Percentiles rank a stretch among this genome's conserved stretches.
phyloP scores from a whole-genome alignment of 345 rosid species.

The Aquilaria malaccensis region DNA sequence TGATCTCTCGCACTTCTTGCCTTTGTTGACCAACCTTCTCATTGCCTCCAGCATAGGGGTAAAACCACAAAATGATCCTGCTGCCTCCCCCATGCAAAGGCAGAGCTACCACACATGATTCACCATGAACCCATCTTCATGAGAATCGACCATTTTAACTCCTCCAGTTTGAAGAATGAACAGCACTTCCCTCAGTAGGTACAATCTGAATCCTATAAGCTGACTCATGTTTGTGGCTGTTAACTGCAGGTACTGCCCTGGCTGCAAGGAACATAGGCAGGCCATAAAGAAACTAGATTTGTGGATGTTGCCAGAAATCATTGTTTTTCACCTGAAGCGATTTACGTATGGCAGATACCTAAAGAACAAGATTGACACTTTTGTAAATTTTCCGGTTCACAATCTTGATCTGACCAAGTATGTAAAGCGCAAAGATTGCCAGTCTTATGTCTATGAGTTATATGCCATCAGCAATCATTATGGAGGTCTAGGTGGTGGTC shows the following conservation, averaged over 20 bases:
- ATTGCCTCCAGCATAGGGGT: too few relatives aligned
- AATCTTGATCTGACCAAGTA: constrained; percentile 75
- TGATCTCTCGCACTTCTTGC: too few relatives aligned
- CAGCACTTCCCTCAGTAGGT: too few relatives aligned
- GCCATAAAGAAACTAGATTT: constrained; percentile 89
- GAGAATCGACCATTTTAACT: too few relatives aligned
- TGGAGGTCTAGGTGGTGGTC: constrained; percentile 93
- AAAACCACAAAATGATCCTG: too few relatives aligned
- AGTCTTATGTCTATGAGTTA: constrained; percentile 54
- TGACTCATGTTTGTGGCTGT: not conserved
- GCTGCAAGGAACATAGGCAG: constrained; percentile 84
- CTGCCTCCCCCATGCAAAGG: too few relatives aligned
- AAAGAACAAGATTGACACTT: constrained; percentile 79
- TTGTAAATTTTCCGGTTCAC: constrained; percentile 75
- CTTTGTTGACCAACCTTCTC: too few relatives aligned
- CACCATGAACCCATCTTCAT: too few relatives aligned
- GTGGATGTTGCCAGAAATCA: constrained; percentile 89
- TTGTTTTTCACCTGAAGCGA: constrained; percentile 85
- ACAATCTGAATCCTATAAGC: too few relatives aligned
- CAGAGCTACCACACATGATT: too few relatives aligned
- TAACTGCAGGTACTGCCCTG: constrained; percentile 74
- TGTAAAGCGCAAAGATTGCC: constrained; percentile 52
- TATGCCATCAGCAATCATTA: constrained; percentile 94
- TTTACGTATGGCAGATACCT: constrained; percentile 76
- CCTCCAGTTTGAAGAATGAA: too few relatives aligned